Conservation (phyloP, 2,329 filamentous ascomycete genomes). For the Volutella citrinella region DNA sequence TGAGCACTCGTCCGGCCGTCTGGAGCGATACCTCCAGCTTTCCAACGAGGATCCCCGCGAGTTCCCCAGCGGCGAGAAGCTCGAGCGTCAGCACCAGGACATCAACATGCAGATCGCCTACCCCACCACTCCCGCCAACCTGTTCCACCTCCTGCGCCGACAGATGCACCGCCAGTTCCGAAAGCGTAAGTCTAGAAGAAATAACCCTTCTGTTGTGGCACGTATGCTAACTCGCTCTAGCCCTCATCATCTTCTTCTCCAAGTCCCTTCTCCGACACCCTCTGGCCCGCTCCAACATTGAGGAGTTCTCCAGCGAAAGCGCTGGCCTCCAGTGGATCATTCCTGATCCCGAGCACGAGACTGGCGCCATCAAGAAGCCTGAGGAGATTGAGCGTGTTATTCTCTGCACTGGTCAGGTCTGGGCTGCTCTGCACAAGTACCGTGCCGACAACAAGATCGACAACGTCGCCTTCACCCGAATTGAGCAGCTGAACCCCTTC, state of each 20-base stretch:
- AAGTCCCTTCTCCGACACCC: conserved; percentile 96
- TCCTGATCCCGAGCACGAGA: conserved; percentile 79
- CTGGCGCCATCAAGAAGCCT: conserved; percentile 68
- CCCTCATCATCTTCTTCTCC: conserved; percentile 96
- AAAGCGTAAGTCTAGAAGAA: conserved; percentile 80
- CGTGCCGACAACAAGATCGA: conserved; percentile 82
- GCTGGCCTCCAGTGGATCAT: conserved; percentile 98
- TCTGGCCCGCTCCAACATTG: conserved; percentile 80
- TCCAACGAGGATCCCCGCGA: conserved; percentile 96
- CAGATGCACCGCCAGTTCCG: conserved; percentile 99
- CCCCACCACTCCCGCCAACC: conserved; percentile 92
- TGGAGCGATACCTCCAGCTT: conserved; percentile 96
- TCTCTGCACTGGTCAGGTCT: conserved; percentile 93
- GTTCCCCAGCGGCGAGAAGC: conserved; percentile 84
- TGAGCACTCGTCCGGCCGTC: conserved; percentile 94
- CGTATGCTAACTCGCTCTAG: conserved; percentile 41
- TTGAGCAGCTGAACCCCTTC: conserved; percentile 99
- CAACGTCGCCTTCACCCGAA: conserved; percentile 88
- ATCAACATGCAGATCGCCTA: conserved; percentile 99
- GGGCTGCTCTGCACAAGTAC: conserved; percentile 85
- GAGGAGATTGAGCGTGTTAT: conserved; percentile 93
- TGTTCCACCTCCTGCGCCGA: conserved; percentile 93
- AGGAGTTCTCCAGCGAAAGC: conserved; percentile 80
- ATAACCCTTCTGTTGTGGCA: neutral
- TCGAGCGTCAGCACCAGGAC: conserved; percentile 96